Base-by-base conservation (phyloP, 2,329 filamentous ascomycete species). In the Ophiostoma ulmi region DNA sequence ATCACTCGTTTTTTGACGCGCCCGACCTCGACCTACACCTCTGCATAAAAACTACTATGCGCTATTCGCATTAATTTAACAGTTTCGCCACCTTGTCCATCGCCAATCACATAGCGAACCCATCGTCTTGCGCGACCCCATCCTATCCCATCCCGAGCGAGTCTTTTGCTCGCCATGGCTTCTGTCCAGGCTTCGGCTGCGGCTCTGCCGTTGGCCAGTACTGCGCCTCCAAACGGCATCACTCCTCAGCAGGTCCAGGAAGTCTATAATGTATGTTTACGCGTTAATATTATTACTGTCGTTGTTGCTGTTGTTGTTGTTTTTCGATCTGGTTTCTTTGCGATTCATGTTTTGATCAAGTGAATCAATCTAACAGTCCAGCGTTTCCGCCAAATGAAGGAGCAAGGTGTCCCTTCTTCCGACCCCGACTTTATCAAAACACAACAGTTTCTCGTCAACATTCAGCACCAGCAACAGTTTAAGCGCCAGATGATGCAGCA, bases 311-410 rank as follows among this genome's bases (percentile, higher is more conserved):
- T 31, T 20, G 14, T 17, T 17, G 4, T 63, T 63, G 26, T 3
- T 22, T 26, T 58, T 2, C 22, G 5, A 10, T 26, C 22, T 58
- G n/a, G 10, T 22, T 22, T 44, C 26, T 58, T 7, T 35, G 44
- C 17, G 44, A 2, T 26, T 67, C 13, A 20, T 52, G n/a, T 22
- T 35, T 26, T 11, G 10, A n/a, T 44, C 65, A 3, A 5, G 11
- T 48, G 4, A n/a, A 20, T 38, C 31, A 41, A 13, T 13, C 48
- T 61, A 10, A 22, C 31, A 41, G 35, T 26, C 58, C 76, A 97
- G 94, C 93, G 92, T 86, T 95, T 91, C 75, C 90, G 91, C 77
- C 88, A 92, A 79, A 93, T 98, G 91, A 95, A 94, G 80, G 87
- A 91, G 70, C 86, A 90, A 76, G 94, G 94, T 75, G 90, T 96